Evolutionary conservation across 1,284 basidiomycete genomes (phyloP).

Genomic region (Apiotrichum domesticum): DNA sequence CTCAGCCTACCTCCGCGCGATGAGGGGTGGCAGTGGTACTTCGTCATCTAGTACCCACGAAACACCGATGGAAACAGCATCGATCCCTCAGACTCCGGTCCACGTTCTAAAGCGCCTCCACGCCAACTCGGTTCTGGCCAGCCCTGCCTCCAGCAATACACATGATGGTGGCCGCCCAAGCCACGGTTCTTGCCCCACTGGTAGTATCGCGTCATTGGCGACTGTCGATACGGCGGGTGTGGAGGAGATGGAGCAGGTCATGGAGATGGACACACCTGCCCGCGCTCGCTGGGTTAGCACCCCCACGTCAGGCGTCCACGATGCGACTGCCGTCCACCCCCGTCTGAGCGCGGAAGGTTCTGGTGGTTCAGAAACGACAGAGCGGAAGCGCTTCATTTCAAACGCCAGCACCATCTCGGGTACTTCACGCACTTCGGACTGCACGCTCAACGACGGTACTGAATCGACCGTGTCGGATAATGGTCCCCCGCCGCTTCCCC

Average conservation of each 20-base stretch:
- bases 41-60: neutral
- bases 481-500: neutral
- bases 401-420: neutral
- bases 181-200: neutral
- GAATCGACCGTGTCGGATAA: too few relatives aligned
- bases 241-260: slow-evolving; percentile 36
- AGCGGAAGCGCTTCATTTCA: neutral
- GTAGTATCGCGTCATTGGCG: neutral
- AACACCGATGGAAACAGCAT: too few relatives aligned
- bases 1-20: neutral
- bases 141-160: too few relatives aligned
- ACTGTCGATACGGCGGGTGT: slow-evolving; percentile 14
- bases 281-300: slow-evolving; percentile 8
- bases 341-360: neutral
- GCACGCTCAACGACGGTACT: neutral
- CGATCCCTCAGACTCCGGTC: neutral
- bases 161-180: too few relatives aligned
- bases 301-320: neutral
- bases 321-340: slow-evolving; percentile 21
- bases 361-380: neutral
- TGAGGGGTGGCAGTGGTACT: neutral
- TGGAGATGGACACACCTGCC: slow-evolving; percentile 37
- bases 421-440: neutral
- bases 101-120: too few relatives aligned
- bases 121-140: too few relatives aligned